Base-by-base conservation (phyloP, 345 rosid genomes). In the Carallia brachiata region DNA sequence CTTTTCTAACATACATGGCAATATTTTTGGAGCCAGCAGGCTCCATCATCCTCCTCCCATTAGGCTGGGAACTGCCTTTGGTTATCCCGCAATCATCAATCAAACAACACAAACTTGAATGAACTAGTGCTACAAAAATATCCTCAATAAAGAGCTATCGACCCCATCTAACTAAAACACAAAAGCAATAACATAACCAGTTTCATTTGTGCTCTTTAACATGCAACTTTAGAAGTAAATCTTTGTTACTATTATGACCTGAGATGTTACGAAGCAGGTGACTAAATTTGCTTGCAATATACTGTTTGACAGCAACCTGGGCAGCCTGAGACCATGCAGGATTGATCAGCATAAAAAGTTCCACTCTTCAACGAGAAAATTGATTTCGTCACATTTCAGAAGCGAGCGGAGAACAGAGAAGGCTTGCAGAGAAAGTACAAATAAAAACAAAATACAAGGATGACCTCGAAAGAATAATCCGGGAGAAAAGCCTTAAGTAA, bases 251-350 rank as follows among this genome's bases (percentile, higher is more conserved):
- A 37, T 2, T 3, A 19, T 52, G 73, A 96, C 98, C 98, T 89
- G 90, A 86, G 71, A 96, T 89, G 79, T 92, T 90, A 63, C 79
- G 89, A 73, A 77, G 80, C 80, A 90, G 97, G 74, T 84, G 82
- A 74, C 89, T 82, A 79, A 90, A 89, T 67, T 78, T 75, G 81
- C 83, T 76, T 15, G 84, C 78, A 69, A 90, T 79, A 77, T 81
- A 89, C 78, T 90, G 84, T 83, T 88, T 88, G 69, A 96, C 78
- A 70, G 88, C 81, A 73, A 68, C 69, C 78, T 75, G 82, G 84
- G 88, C 88, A 82, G 89, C 98, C 99, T 96, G 96, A 80, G 78
- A 88, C 31, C 68, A 81, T 60, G 62, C 12, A 77, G 71, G 73
- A 64, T 73, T 69, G 79, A 73, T 78, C 73, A 79, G 70, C 62